These are phyloP conservation scores for Centaurea solstitialis DNA, from an alignment of 129 eudicot genomes.

Conservation along the genomic window DNA sequence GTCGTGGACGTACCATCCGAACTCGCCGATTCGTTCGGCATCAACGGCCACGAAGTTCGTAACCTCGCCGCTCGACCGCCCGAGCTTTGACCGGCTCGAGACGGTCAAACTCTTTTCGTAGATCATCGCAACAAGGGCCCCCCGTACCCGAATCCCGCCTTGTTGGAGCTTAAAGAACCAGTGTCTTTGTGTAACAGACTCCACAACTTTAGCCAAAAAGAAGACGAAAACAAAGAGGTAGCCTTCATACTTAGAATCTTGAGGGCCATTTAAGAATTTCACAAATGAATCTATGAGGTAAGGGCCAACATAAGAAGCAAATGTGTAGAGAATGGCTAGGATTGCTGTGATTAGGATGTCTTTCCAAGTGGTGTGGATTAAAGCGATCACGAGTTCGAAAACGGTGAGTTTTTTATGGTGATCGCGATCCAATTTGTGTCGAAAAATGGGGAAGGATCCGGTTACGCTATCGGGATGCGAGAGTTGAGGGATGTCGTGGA, in stretches of 20 bases:
- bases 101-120: constrained; percentile 81
- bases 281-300: constrained; percentile 80
- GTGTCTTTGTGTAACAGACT: constrained; percentile 65
- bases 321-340: constrained; percentile 45
- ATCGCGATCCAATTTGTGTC: constrained; percentile 29
- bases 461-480: constrained; percentile 46
- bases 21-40: constrained; percentile 71
- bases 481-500: constrained; percentile 86
- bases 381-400: constrained; percentile 54
- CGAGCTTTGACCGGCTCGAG: constrained; percentile 59
- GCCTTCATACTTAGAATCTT: constrained; percentile 51
- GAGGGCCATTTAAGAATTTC: constrained; percentile 62
- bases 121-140: constrained; percentile 71
- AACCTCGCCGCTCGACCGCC: constrained; percentile 70
- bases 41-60: constrained; percentile 81
- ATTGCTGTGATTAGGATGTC: constrained; percentile 62
- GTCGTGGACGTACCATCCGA: constrained; percentile 80
- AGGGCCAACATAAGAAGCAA: constrained; percentile 86
- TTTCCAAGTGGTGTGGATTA: constrained; percentile 57
- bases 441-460: constrained; percentile 58
- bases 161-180: constrained; percentile 83
- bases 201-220: constrained; percentile 65
- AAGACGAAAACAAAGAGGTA: constrained; percentile 61
- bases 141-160: constrained; percentile 68
- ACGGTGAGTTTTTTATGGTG: constrained; percentile 43